Evolutionary conservation across 352 stramenopile genomes (phyloP), one percentile per base, ranked within the genome.

Genomic region (Globisporangium splendens): DNA sequence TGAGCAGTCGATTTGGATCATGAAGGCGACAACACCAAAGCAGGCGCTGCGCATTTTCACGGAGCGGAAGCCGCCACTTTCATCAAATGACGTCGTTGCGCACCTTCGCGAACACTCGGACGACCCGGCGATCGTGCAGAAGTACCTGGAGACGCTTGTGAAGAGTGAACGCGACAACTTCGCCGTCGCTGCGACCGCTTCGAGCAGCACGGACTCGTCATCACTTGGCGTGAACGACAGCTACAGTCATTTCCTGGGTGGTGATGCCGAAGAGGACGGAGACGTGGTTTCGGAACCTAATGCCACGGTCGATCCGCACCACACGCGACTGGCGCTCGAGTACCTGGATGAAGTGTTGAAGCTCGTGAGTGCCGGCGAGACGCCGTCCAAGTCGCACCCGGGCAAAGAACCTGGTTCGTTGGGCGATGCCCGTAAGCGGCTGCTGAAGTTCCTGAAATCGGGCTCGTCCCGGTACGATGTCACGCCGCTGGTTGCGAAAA

Each of bases 1-100:
- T 58, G 83, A 95, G 54, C 73, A 91, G 59, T 93, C 88, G 24
- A 75, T 91, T 53, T 93, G 85, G 87, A 91, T 96, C 70, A 80
- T 94, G 31, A 78, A 91, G 38, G 77, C 76, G 0, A 87, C 78
- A 6, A 66, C 74, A 24, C 69, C 87, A 3, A 91, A 93, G 63
- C 79, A 91, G 39, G 82, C 83, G 18, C 62, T 95, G 13, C 83
- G 86, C 6, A 87, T 95, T 50, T 95, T 95, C 59, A 95, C 83
- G 10, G 83, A 93, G 31, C 83, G 83, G 12, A 67, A 77, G 14
- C 70, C 79, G 24, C 72, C 81, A 12, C 64, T 93, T 21, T 61
- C 81, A 8, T 89, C 84, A 10, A 91, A 92, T 51, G 85, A 93
- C 47, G 80, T 95, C 2, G 79, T 93, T 8, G 75, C 77, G 13